phyloP scores from a whole-genome alignment of 192 early-diverging fungal genomes.

The Chytriomyces sp. region DNA sequence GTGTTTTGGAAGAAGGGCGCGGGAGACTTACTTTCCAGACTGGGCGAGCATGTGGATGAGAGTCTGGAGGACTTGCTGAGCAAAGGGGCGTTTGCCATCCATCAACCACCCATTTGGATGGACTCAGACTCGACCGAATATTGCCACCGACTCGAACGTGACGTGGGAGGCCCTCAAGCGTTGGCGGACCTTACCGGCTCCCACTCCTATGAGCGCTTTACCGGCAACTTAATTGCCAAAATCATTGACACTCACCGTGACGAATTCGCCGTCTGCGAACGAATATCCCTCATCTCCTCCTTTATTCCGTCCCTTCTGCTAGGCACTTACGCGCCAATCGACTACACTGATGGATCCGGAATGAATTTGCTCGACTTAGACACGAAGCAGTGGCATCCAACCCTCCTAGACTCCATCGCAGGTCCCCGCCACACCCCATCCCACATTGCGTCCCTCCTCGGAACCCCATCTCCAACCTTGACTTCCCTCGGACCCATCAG shows the following conservation, averaged over 20 bases:
- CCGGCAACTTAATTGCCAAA: constrained; percentile 57
- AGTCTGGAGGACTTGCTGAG: constrained; percentile 68
- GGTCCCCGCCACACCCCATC: constrained; percentile 26
- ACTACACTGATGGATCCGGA: constrained; percentile 74
- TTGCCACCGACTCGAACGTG: constrained; percentile 63
- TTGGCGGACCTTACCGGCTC: constrained; percentile 76
- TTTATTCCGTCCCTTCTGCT: constrained; percentile 71
- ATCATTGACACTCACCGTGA: constrained; percentile 40
- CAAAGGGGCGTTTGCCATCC: constrained; percentile 53
- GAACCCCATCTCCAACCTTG: constrained; percentile 44
- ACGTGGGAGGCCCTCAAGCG: constrained; percentile 61
- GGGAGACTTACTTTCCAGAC: constrained; percentile 32
- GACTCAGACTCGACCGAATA: constrained; percentile 55
- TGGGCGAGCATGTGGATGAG: constrained; percentile 39
- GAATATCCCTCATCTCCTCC: constrained; percentile 74
- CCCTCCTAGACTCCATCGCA: constrained; percentile 48
- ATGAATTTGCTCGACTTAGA: constrained; percentile 79
- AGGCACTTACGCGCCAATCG: constrained; percentile 60
- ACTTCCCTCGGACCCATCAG: constrained; percentile 31
- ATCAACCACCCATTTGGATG: constrained; percentile 79
- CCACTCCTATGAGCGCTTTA: constrained; percentile 75
- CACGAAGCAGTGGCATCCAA: constrained; percentile 56
- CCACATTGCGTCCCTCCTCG: constrained; percentile 48
- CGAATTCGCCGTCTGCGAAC: constrained; percentile 50
- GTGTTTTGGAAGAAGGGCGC: constrained; percentile 73